These are phyloP conservation scores for Hortaea werneckii DNA, from an alignment of 2,329 filamentous ascomycete species.

Conservation along the genomic window DNA sequence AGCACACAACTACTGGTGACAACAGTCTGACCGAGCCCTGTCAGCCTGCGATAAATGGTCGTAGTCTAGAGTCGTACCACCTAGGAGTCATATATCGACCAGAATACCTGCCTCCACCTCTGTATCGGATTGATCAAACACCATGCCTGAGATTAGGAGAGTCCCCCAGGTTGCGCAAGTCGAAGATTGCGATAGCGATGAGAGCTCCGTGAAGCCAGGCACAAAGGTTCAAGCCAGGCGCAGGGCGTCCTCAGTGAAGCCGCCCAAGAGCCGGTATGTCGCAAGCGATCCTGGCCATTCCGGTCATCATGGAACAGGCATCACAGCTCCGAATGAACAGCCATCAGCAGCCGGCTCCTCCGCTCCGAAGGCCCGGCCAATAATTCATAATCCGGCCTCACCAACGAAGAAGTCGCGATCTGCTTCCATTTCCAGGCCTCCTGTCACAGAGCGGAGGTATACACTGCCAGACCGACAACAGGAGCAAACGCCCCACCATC, in stretches of 20 bases:
- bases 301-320: constrained; percentile 26
- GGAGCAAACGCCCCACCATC: constrained; percentile 1
- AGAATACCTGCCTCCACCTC: no score
- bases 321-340: constrained; percentile 2
- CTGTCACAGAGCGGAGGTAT: constrained; percentile 15
- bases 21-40: no score
- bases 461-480: constrained; percentile 7
- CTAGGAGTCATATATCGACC: no score
- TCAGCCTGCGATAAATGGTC: no score
- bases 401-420: constrained; percentile 3
- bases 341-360: constrained; percentile 4
- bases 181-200: constrained; percentile 35
- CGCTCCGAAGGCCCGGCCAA: constrained; percentile 9
- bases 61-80: no score
- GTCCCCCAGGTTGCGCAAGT: constrained; percentile 15
- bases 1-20: no score
- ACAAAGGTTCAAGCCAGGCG: constrained; percentile 27
- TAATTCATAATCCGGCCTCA: constrained; percentile 18
- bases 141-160: constrained; percentile 4
- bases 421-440: constrained; percentile 4
- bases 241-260: constrained; percentile 19
- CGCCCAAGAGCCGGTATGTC: constrained; percentile 30
- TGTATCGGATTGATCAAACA: not conserved
- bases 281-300: constrained; percentile 54
- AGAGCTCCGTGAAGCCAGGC: constrained; percentile 32